Conservation (phyloP, 2,329 filamentous ascomycete genomes). For the Byssothecium circinans region DNA sequence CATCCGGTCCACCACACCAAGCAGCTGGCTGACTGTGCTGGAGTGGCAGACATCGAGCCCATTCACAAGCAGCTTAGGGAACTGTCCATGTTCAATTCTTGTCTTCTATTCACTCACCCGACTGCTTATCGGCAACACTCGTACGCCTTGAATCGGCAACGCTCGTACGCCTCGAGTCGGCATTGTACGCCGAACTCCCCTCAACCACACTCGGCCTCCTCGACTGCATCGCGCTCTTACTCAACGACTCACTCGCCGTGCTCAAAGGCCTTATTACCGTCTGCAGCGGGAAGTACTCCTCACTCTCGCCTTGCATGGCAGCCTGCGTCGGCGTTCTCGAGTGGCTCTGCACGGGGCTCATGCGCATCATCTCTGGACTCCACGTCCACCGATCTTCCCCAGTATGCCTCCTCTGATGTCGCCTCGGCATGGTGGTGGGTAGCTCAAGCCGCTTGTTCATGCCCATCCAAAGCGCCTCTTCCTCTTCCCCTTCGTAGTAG, state of each 20-base stretch:
- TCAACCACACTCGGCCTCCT: conserved; percentile 31
- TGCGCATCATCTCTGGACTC: conserved; percentile 39
- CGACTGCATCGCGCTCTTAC: conserved; percentile 20
- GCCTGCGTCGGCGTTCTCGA: conserved; percentile 37
- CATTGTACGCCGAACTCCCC: background rate
- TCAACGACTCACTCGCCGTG: conserved; percentile 21
- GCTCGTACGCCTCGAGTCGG: no score
- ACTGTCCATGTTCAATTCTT: no score
- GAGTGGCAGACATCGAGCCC: no score
- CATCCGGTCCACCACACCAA: no score
- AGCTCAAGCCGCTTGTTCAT: conserved; percentile 48
- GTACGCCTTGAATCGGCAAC: background rate
- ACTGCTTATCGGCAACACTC: background rate
- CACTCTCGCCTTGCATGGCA: conserved; percentile 11
- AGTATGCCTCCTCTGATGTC: conserved; percentile 38
- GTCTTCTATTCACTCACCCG: background rate
- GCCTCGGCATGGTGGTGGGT: conserved; percentile 32
- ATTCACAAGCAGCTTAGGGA: no score
- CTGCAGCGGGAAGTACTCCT: conserved; percentile 36
- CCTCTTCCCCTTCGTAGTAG: conserved; percentile 41
- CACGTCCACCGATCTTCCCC: conserved; percentile 32
- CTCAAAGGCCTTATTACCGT: conserved; percentile 20
- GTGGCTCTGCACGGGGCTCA: conserved; percentile 43
- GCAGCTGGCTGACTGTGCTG: no score
- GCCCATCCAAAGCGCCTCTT: conserved; percentile 49